Evolutionary conservation across 148 eudicot genomes (phyloP), one percentile per base, ranked within the genome.

Genomic region (Persicaria tinctoria): DNA sequence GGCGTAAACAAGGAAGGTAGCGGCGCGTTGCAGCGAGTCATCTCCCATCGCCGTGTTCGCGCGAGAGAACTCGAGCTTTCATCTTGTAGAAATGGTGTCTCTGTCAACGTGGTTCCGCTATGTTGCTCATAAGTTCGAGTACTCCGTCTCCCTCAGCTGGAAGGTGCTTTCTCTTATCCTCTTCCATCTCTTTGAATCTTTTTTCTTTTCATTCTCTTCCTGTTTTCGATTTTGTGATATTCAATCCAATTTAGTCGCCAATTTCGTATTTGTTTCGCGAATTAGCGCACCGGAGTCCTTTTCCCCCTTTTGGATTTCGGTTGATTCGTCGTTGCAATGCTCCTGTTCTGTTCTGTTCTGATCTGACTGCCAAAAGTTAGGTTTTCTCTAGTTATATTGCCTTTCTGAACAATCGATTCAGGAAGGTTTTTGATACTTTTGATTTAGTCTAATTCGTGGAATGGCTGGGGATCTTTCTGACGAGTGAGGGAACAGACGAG

Each of bases 91-190:
- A 32, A 48, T 72, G 77, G 73, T 41, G 47, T 72, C 73, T 48
- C 4, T 20, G 46, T 70, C 78, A 6, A 70, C 72, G n/a, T 51
- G 46, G 51, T 68, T 76, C 17, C 78, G 78, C 14, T 76, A 76
- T 45, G 14, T 76, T 68, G 73, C 68, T 11, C 60, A 68, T 49
- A 76, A 76, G 78, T 51, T 76, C 51, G 78, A 51, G 13, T 76
- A 76, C 49, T 76, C 78, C 73, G 78, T 68, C 16, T 51, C 78
- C 5, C 50, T 76, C 8, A 66, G 78, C 73, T 76, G 60, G 49
- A 76, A 76, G 73, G 78, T 76, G 55, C 4, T 13, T 48, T 70
- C 38, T 70, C 27, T 46, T 46, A 63, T 70, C 53, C 53, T 46
- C 51, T 70, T 70, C 74, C 13, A n/a, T 48, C 4, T 27, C 9